Percentiles rank a stretch among this genome's conserved stretches.
Conservation (phyloP, 768 basidiomycete species). For the Panaeolus cyanescens region DNA sequence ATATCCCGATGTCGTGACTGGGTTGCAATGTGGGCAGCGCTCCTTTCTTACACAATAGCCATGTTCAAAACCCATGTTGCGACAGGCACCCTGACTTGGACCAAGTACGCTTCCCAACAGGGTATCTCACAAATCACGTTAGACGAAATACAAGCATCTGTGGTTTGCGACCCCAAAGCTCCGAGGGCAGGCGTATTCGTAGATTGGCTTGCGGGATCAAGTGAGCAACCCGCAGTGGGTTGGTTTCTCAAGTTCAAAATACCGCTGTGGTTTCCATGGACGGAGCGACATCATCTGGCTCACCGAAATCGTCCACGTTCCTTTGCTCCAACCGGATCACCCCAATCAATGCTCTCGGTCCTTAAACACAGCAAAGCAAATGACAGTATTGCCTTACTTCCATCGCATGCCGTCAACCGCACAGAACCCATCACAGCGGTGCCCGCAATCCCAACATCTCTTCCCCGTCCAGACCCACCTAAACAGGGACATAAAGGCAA, state of each 20-base stretch:
- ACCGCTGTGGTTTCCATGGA: neutral
- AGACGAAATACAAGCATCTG: neutral
- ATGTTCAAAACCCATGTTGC: neutral
- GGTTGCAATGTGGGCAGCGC: neutral
- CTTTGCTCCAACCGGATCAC: too few species aligned
- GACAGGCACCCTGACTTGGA: neutral
- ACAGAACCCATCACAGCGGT: too few species aligned
- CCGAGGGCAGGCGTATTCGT: neutral
- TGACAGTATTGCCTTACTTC: too few species aligned
- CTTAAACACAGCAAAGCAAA: too few species aligned
- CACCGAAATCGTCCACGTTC: too few species aligned
- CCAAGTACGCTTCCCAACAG: neutral
- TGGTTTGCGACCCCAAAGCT: neutral
- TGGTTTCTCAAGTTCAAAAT: neutral
- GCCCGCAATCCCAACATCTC: too few species aligned
- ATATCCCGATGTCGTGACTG: neutral
- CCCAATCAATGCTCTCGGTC: too few species aligned
- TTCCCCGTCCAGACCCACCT: too few species aligned
- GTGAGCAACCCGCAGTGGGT: neutral
- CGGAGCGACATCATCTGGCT: too few species aligned
- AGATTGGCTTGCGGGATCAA: neutral
- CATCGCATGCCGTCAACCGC: too few species aligned
- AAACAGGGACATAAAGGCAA: too few species aligned
- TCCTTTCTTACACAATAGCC: neutral
- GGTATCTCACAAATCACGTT: neutral